Evolutionary conservation across 805 yeast genomes (phyloP).

Genomic region (Kregervanrija delftensis): DNA sequence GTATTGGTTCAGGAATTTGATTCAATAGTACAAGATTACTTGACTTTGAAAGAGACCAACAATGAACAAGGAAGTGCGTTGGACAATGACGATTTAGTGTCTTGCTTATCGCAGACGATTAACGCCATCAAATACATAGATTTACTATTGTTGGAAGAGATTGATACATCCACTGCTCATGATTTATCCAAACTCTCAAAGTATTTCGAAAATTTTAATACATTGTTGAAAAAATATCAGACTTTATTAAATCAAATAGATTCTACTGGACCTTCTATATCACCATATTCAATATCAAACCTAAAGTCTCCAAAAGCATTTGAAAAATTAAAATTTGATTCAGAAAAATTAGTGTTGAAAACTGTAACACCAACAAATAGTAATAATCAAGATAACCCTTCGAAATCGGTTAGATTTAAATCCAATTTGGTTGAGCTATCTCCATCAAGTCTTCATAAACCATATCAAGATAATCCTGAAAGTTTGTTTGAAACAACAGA

Average conservation of each 20-base stretch:
- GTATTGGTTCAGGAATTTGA: conserved; percentile 1
- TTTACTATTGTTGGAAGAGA: background rate
- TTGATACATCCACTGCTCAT: background rate
- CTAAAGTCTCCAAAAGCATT: background rate
- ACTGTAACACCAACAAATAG: background rate
- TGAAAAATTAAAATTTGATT: background rate
- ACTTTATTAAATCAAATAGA: background rate
- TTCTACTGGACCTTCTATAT: background rate
- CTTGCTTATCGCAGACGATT: background rate
- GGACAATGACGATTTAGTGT: background rate
- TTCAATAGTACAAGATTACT: conserved; percentile 1
- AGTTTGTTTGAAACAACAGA: background rate
- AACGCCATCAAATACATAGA: conserved; percentile 1
- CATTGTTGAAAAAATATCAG: background rate
- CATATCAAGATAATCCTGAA: conserved; percentile 5
- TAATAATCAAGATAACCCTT: background rate
- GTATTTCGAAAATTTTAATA: background rate
- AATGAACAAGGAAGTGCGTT: background rate
- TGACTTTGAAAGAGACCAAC: background rate
- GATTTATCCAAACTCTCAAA: background rate
- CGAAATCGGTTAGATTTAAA: conserved; percentile 18
- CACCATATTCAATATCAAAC: background rate
- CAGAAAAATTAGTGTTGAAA: background rate
- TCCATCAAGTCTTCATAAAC: background rate
- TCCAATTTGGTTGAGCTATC: conserved; percentile 15